A percentile compares a stretch with the other conserved stretches of the same genome.
Conservation (phyloP, 768 basidiomycete species). For the Sutorius australiensis region DNA sequence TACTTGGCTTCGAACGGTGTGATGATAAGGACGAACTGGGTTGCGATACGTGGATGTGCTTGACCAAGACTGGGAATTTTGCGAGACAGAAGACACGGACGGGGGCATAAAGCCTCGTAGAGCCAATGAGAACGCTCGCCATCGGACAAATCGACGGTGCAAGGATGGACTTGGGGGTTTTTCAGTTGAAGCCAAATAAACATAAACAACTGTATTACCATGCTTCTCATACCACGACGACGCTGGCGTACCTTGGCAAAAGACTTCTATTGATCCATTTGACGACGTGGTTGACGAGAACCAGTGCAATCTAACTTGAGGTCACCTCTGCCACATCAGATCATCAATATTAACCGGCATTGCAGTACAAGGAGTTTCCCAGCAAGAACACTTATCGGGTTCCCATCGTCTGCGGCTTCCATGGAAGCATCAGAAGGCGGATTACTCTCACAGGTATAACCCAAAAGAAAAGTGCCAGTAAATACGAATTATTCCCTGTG, state of each 20-base stretch:
- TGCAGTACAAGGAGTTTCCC: background rate
- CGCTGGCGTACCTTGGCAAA: background rate
- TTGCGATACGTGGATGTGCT: conserved; percentile 19
- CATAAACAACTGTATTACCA: conserved; percentile 2
- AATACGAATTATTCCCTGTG: background rate
- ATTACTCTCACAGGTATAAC: background rate
- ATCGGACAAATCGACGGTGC: conserved; percentile 3
- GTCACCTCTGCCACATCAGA: background rate
- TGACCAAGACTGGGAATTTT: conserved; percentile 4
- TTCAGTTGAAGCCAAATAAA: conserved; percentile 4
- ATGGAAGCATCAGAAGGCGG: background rate
- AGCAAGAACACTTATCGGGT: background rate
- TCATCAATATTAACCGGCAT: background rate
- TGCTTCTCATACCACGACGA: background rate
- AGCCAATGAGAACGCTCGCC: conserved; percentile 12
- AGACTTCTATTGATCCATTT: background rate
- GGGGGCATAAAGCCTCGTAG: conserved; percentile 10
- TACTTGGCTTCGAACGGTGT: background rate
- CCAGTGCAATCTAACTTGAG: background rate
- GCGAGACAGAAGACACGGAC: background rate
- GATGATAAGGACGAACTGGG: conserved; percentile 18
- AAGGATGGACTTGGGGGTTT: background rate
- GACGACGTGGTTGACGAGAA: background rate
- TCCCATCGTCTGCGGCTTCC: background rate
- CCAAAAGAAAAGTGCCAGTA: background rate